A percentile compares a stretch with the other conserved stretches of the same genome.
Conservation (phyloP, 345 rosid species). For the Brassica carinata region DNA sequence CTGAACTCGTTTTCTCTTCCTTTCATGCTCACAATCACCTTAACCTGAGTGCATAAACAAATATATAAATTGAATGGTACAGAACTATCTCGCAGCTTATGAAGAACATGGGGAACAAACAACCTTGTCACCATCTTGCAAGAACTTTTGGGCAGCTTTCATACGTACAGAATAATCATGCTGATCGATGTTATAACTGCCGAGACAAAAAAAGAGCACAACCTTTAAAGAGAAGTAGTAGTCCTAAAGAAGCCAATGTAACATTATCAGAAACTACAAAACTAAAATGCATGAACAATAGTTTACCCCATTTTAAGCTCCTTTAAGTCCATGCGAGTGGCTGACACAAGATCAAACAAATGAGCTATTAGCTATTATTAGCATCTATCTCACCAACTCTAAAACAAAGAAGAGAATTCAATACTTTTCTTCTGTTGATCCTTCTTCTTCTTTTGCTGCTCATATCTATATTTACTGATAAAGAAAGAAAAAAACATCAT, state of each 20-base stretch:
- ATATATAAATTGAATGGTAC: not conserved
- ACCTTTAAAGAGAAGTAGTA: not conserved
- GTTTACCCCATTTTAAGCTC: constrained; percentile 92
- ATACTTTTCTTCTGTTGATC: constrained; percentile 88
- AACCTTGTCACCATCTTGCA: constrained; percentile 96
- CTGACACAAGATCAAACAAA: constrained; percentile 40
- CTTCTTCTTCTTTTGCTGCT: constrained; percentile 80
- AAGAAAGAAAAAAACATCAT: not conserved
- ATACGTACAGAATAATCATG: constrained; percentile 90
- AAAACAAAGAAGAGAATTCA: constrained; percentile 43
- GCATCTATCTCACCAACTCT: constrained; percentile 9
- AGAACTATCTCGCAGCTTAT: not conserved
- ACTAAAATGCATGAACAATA: not conserved
- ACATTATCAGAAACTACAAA: constrained; percentile 7
- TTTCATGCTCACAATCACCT: constrained; percentile 85
- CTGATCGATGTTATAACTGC: constrained; percentile 89
- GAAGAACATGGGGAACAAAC: constrained; percentile 19
- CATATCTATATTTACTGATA: constrained; percentile 78
- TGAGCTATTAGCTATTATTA: constrained; percentile 6
- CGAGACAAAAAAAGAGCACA: not conserved
- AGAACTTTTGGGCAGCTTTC: constrained; percentile 80
- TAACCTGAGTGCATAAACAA: constrained; percentile 61
- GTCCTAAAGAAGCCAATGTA: not conserved
- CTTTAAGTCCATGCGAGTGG: constrained; percentile 76
- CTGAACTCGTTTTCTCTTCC: constrained; percentile 93